Conservation (phyloP, 169 alveolate species). For the Cryptosporidium sp. region DNA sequence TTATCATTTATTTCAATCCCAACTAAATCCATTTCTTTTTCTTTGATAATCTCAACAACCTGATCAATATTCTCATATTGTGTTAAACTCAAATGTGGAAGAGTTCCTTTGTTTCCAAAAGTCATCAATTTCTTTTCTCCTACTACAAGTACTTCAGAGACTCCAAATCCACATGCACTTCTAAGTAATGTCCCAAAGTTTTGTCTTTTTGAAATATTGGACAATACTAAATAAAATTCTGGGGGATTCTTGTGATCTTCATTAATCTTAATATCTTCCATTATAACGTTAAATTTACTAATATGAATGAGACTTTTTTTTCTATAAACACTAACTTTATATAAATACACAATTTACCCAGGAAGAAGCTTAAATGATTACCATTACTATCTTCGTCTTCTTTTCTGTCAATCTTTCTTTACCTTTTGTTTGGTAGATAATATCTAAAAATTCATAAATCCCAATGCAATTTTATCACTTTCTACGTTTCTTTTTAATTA, state of each 20-base stretch:
- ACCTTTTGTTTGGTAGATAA: too few species aligned
- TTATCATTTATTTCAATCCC: slow-evolving; percentile 88
- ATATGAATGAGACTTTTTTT: too few species aligned
- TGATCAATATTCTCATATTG: slow-evolving; percentile 72
- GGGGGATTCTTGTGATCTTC: not conserved
- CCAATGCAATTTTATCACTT: not conserved
- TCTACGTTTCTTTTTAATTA: not conserved
- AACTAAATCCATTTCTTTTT: slow-evolving; percentile 82
- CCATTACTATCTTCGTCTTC: too few species aligned
- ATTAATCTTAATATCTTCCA: not conserved
- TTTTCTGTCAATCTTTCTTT: too few species aligned
- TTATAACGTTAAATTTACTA: not conserved
- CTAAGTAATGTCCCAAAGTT: slow-evolving; percentile 79
- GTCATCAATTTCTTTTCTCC: slow-evolving; percentile 77
- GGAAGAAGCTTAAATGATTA: too few species aligned
- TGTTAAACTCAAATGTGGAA: slow-evolving; percentile 72
- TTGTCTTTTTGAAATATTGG: slow-evolving; percentile 79
- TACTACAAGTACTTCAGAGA: slow-evolving; percentile 78
- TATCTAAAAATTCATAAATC: not conserved
- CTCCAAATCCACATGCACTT: slow-evolving; percentile 81
- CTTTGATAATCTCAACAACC: slow-evolving; percentile 76
- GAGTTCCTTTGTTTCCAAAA: slow-evolving; percentile 82
- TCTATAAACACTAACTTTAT: too few species aligned
- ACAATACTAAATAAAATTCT: slow-evolving; percentile 77
- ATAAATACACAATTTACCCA: too few species aligned